A percentile compares a stretch with the other conserved stretches of the same genome.
phyloP scores from a whole-genome alignment of 1,139 yeast species.

The Lodderomyces oxycetoniae region DNA sequence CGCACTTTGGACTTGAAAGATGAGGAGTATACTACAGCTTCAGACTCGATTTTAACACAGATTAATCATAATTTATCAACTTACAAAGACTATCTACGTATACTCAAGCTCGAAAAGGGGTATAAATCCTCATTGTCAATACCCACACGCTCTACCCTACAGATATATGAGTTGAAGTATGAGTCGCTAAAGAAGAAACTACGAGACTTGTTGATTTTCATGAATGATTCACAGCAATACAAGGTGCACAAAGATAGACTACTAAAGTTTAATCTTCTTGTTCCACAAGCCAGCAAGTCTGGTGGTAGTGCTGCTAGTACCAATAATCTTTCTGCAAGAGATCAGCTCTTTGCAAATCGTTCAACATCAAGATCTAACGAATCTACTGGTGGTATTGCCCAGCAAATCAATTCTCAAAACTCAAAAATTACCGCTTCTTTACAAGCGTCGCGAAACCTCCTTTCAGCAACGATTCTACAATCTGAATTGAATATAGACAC shows the following conservation, averaged over 20 bases:
- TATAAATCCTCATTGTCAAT: constrained; percentile 6
- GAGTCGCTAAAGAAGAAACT: constrained; percentile 20
- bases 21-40: constrained; percentile 4
- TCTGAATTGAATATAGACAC: constrained; percentile 60
- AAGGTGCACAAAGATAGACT: constrained; percentile 28
- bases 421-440: constrained; percentile 52
- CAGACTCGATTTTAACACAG: constrained; percentile 1
- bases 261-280: constrained; percentile 15
- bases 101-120: constrained; percentile 12
- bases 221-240: constrained; percentile 23
- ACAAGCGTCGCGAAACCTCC: constrained; percentile 50
- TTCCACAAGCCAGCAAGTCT: background rate
- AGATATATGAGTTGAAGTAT: constrained; percentile 23
- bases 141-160: constrained; percentile 7
- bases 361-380: too few species aligned
- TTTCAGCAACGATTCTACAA: constrained; percentile 52
- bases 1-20: constrained; percentile 6
- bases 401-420: constrained; percentile 42
- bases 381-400: too few species aligned
- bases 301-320: background rate
- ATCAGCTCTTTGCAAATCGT: constrained; percentile 20
- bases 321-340: constrained; percentile 4
- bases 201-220: constrained; percentile 23
- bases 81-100: constrained; percentile 20
- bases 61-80: constrained; percentile 12